phyloP scores from a whole-genome alignment of 495 filamentous ascomycete genomes.

The Sporormia fimetaria region DNA sequence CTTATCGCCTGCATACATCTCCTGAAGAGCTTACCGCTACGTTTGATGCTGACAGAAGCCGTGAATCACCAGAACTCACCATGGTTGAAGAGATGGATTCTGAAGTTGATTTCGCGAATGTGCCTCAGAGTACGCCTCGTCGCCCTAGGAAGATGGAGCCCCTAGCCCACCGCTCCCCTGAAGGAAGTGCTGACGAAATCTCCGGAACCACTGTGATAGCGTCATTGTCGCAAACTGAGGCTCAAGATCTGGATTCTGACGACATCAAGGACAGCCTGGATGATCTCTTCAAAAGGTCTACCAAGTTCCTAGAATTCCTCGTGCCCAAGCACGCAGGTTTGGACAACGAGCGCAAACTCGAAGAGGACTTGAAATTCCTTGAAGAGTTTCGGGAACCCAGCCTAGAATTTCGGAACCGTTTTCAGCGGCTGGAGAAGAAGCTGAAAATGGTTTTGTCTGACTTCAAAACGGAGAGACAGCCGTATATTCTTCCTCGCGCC shows the following conservation, averaged over 20 bases:
- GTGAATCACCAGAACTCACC: constrained; percentile 21
- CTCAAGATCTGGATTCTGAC: constrained; percentile 25
- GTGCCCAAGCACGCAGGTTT: constrained; percentile 22
- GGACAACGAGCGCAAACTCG: constrained; percentile 20
- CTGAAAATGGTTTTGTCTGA: constrained; percentile 23
- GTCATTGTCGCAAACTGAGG: constrained; percentile 15
- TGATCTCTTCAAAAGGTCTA: constrained; percentile 26
- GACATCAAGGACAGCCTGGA: constrained; percentile 29
- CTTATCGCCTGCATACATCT: neutral
- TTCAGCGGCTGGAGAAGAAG: constrained; percentile 18
- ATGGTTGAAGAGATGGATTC: constrained; percentile 18
- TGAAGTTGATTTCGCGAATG: constrained; percentile 5
- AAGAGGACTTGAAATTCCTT: constrained; percentile 29
- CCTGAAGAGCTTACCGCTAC: neutral
- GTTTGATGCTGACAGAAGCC: neutral
- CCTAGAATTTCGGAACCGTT: constrained; percentile 26
- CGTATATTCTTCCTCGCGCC: constrained; percentile 26
- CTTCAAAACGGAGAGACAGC: constrained; percentile 24
- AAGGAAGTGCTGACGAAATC: constrained; percentile 22
- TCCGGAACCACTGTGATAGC: constrained; percentile 24
- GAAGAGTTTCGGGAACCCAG: too few species aligned
- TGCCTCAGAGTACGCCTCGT: constrained; percentile 13
- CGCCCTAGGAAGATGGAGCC: neutral
- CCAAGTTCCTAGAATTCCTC: constrained; percentile 29
- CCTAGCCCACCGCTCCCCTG: constrained; percentile 15